Base-by-base conservation (phyloP, 139 green algal species). In the Picochlorum sp. region DNA sequence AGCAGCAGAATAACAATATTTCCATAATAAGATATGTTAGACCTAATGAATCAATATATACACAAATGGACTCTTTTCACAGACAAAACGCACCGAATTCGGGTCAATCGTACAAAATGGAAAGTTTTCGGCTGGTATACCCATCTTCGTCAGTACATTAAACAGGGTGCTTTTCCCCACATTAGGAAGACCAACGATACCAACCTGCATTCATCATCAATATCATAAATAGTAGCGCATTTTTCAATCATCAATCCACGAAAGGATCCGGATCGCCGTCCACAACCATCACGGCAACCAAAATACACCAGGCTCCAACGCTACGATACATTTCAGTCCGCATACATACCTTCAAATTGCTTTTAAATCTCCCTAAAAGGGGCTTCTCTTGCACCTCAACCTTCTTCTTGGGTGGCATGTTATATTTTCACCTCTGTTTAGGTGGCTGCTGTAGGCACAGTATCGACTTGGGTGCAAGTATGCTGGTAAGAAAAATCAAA, bases 81-180 rank as follows among this genome's bases (percentile, higher is more conserved):
- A n/a, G n/a, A n/a, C n/a, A n/a, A n/a, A n/a, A n/a, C n/a, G n/a
- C n/a, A n/a, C n/a, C 18, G 35, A 30, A 71, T 94, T 94, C 29
- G 88, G 89, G 50, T 96, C 89, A 58, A 96, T 96, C 33, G 90
- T 98, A 77, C 91, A 98, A 70, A 96, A 96, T 13, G 88, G 88
- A 61, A 93, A 95, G 73, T 94, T 96, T 56, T 96, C 89, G 1
- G 89, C 89, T 9, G 89, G 84, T 20, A 95, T 89, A 43, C 74
- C 65, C 55, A 87, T 72, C 65, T 88, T 86, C n/a, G 76, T 87
- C 14, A 97, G 67, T 29, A 78, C 61, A 72, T 97, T 97, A 80
- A 97, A 97, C 1, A 95, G 73, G 6, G 87, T 92, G 31, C 71
- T 85, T 76, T 97, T 97, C 60, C 90, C 91, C 12, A 98, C 91